Percentiles rank a stretch among this genome's conserved stretches.
Evolutionary conservation across 2,329 filamentous ascomycete genomes (phyloP).

Genomic region (Claviceps pazoutovae): DNA sequence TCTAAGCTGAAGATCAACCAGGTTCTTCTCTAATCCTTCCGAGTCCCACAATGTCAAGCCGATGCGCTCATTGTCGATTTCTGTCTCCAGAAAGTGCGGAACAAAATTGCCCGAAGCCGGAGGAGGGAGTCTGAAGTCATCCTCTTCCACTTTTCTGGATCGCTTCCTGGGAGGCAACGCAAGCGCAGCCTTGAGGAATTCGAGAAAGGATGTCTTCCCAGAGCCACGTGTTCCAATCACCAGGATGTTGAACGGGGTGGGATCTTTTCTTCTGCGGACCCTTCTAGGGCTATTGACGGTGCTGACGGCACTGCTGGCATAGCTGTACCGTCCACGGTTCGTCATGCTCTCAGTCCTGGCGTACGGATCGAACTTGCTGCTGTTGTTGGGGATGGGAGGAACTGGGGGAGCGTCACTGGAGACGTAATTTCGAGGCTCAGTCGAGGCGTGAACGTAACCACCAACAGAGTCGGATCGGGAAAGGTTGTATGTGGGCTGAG

Average conservation of each 20-base stretch:
- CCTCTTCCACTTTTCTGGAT: conserved; percentile 39
- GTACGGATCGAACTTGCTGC: conserved; percentile 59
- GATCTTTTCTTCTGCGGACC: conserved; percentile 88
- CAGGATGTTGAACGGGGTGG: conserved; percentile 92
- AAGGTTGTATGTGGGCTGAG: conserved; percentile 47
- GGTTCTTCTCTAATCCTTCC: conserved; percentile 82
- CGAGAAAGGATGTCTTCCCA: conserved; percentile 93
- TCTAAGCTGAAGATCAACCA: conserved; percentile 85
- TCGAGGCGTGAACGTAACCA: conserved; percentile 3
- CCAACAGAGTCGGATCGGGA: conserved; percentile 26
- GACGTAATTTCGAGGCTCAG: conserved; percentile 33
- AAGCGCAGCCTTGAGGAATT: conserved; percentile 81
- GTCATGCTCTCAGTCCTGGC: conserved; percentile 88
- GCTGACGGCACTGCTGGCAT: conserved; percentile 82
- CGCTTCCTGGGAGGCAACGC: conserved; percentile 73
- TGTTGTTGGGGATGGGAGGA: conserved; percentile 46
- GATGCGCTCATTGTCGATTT: conserved; percentile 82
- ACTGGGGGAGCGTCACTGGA: conserved; percentile 31
- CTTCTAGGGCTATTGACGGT: conserved; percentile 85
- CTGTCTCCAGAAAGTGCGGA: conserved; percentile 82
- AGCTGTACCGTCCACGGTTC: conserved; percentile 89
- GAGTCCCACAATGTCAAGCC: conserved; percentile 96
- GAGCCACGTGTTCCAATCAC: conserved; percentile 77
- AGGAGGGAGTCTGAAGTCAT: conserved; percentile 39
- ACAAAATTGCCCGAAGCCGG: conserved; percentile 58